phyloP scores from a whole-genome alignment of 1,139 yeast species.

The Candida labiduridarum region DNA sequence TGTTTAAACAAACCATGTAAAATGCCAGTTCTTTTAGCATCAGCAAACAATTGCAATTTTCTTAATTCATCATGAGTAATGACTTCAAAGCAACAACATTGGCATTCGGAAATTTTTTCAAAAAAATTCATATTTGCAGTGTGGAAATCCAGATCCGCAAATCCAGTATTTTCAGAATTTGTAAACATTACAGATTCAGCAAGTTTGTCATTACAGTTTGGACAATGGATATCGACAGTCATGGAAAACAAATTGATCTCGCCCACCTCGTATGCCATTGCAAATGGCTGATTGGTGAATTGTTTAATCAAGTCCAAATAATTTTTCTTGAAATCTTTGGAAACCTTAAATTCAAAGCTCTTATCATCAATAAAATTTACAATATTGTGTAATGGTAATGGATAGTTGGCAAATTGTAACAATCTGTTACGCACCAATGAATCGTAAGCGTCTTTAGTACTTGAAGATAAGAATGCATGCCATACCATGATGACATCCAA shows the following conservation, averaged over 20 bases:
- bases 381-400: slow-evolving; percentile 29
- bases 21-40: slow-evolving; percentile 2
- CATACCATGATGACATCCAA: slow-evolving; percentile 43
- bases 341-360: slow-evolving; percentile 22
- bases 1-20: slow-evolving; percentile 6
- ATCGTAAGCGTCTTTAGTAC: slow-evolving; percentile 27
- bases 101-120: slow-evolving; percentile 3
- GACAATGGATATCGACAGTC: slow-evolving; percentile 19
- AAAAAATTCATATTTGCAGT: neutral
- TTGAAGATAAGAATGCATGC: slow-evolving; percentile 28
- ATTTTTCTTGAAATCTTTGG: slow-evolving; percentile 6
- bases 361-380: slow-evolving; percentile 23
- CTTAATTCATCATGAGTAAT: slow-evolving; percentile 2
- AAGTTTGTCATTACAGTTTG: slow-evolving; percentile 19
- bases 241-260: neutral
- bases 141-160: slow-evolving; percentile 22
- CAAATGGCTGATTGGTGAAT: slow-evolving; percentile 1
- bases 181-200: slow-evolving; percentile 18
- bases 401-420: slow-evolving; percentile 23
- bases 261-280: neutral
- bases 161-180: slow-evolving; percentile 21
- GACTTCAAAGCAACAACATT: slow-evolving; percentile 10
- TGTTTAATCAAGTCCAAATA: slow-evolving; percentile 2
- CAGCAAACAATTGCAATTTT: slow-evolving; percentile 9
- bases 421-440: slow-evolving; percentile 27